Evolutionary conservation across 2,329 filamentous ascomycete species (phyloP), one percentile per base, ranked within the genome.

Genomic region (Claviceps sp.): DNA sequence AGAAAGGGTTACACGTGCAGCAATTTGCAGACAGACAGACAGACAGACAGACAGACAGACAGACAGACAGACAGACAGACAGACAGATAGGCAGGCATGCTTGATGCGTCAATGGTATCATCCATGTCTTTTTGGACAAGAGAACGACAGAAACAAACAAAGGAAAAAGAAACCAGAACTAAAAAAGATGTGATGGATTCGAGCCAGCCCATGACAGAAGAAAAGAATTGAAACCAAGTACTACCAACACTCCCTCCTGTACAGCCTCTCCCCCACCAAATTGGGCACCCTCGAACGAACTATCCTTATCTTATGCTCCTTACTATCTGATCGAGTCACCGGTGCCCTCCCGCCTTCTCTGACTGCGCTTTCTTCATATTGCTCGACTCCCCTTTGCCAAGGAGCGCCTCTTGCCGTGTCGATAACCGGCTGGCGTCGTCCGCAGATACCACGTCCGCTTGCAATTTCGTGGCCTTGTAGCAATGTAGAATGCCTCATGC

Each of bases 41-140:
- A 22, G 22, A 22, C 22, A 22, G 22, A 22, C 22, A 24, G 24
- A 24, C 26, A 30, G 26, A 30, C 26, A 30, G 26, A 30, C 26
- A 30, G 8, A n/a, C n/a, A n/a, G n/a, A n/a, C n/a, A 22, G 20
- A 22, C 20, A 22, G 20, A 22, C 20, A 22, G 20, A 22, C 20
- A 22, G 20, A 22, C 20, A 22, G 20, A 22, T 3, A 22, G 20
- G 61, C 63, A 62, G 65, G 64, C 62, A 52, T 55, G 51, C 44
- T 65, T 53, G 59, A 65, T 66, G 67, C 64, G 64, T 66, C 63
- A 64, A 64, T 70, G 67, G 67, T 70, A 69, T 70, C 67, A 67
- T 70, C 66, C 66, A 65, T 68, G 61, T 65, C 56, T 62, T 62
- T 59, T 59, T 58, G 56, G 56, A 60, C 56, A 55, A 60, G 63